These are phyloP conservation scores for Selaginella moellendorffii DNA, from an alignment of 75 land plant species.

Conservation along the genomic window DNA sequence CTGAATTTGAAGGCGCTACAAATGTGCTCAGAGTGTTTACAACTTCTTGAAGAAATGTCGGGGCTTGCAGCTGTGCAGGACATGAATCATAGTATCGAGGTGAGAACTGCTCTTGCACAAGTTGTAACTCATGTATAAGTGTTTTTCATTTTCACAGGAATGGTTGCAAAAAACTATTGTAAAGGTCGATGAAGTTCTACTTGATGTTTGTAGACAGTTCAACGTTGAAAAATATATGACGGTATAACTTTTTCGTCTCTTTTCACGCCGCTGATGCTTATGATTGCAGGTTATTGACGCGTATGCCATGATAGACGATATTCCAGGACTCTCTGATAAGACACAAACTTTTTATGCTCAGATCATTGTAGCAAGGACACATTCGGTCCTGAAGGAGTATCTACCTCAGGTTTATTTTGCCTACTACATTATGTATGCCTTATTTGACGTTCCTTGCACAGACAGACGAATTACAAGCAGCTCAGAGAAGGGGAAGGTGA, in stretches of 20 bases:
- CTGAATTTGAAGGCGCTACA: slow-evolving; percentile 19
- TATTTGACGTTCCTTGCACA: not conserved
- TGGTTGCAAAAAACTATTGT: slow-evolving; percentile 78
- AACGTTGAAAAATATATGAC: slow-evolving; percentile 53
- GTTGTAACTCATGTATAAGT: too few species aligned
- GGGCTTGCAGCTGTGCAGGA: slow-evolving; percentile 61
- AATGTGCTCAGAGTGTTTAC: slow-evolving; percentile 58
- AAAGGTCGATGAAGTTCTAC: slow-evolving; percentile 64
- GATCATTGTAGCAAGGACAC: slow-evolving; percentile 69
- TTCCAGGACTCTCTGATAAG: slow-evolving; percentile 82
- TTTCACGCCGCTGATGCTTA: not conserved
- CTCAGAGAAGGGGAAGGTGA: slow-evolving; percentile 2
- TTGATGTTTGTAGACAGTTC: slow-evolving; percentile 73
- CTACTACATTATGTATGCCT: too few species aligned
- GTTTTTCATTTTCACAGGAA: slow-evolving; percentile 36
- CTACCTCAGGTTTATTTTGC: slow-evolving; percentile 71
- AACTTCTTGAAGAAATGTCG: slow-evolving; percentile 65
- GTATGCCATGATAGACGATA: slow-evolving; percentile 79
- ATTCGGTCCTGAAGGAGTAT: slow-evolving; percentile 55
- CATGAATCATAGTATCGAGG: slow-evolving; percentile 90
- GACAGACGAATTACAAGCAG: not conserved
- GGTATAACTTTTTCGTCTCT: slow-evolving; percentile 46
- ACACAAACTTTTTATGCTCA: slow-evolving; percentile 83
- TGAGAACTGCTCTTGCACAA: too few species aligned
- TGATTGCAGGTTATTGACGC: slow-evolving; percentile 77